Base-by-base conservation (phyloP, 2,329 filamentous ascomycete species). In the Exophiala sp. region DNA sequence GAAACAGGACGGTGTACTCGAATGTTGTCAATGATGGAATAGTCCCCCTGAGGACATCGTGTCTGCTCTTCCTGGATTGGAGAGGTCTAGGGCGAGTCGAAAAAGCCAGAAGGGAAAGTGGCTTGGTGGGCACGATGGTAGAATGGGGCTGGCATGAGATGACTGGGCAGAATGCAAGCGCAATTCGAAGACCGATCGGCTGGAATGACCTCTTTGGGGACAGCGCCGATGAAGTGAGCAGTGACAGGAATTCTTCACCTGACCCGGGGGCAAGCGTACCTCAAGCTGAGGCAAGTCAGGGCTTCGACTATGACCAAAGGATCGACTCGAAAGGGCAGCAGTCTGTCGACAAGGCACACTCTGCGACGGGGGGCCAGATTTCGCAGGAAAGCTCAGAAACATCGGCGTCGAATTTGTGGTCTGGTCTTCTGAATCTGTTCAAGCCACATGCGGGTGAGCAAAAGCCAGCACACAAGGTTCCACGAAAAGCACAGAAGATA, bases 31-130 rank as follows among this genome's bases (percentile, higher is more conserved):
- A 96, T 69, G 92, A 97, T 72, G 79, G 85, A 2, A 96, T 99
- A 62, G 94, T 99, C 3, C 94, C 94, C 2, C 75, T 99, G 33
- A 84, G 94, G 18, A 99, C 94, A 3, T 97, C 92, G 59, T 99
- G 92, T 69, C 76, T 99, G n/a, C 74, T 99, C 5, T 99, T 99
- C 66, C 76, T 99, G 1, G 94, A 99, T 68, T 99, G 94, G 94
- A 88, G 91, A 71, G 94, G 94, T 0, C 76, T 99, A 3, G 92
- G 88, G 4, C 86, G 90, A 36, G 94, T 99, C 1, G 91, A 97
- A 62, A 99, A 99, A 71, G 92, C 94, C 9, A 83, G 92, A 18
- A 78, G 94, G 68, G 92, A 95, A 68, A 95, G 91, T 57, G 92
- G 92, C 0, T 76, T 97, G 24, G 89, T 99, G 35, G 91, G 95